Conservation (phyloP, 371 early-diverging fungal species). For the Mortierella sp. region DNA sequence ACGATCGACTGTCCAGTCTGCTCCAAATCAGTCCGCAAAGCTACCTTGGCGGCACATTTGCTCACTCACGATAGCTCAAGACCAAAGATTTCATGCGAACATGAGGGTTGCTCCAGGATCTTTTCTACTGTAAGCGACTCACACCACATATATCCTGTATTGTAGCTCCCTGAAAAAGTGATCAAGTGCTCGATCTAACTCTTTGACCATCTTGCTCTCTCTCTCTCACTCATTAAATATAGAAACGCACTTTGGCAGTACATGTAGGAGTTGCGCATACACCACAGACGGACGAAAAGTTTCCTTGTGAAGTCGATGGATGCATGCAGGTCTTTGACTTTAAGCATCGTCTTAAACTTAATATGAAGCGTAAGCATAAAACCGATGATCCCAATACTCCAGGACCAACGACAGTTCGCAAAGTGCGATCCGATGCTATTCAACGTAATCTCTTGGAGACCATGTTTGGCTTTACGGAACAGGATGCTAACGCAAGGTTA, state of each 20-base stretch:
- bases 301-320: slow-evolving; percentile 57
- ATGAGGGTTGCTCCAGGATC: slow-evolving; percentile 36
- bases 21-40: slow-evolving; percentile 56
- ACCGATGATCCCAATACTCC: not conserved
- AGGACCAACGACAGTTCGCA: slow-evolving; percentile 7
- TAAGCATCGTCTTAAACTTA: slow-evolving; percentile 64
- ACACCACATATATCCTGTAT: not conserved
- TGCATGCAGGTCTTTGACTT: slow-evolving; percentile 65
- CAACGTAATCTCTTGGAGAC: slow-evolving; percentile 12
- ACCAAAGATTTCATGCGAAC: slow-evolving; percentile 18
- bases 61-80: slow-evolving; percentile 33
- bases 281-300: slow-evolving; percentile 25
- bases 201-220: not conserved
- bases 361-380: slow-evolving; percentile 53
- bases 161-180: not conserved
- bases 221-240: too few relatives aligned
- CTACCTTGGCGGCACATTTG: slow-evolving; percentile 25
- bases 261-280: slow-evolving; percentile 61
- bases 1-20: slow-evolving; percentile 62
- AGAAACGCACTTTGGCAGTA: slow-evolving; percentile 36
- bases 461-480: slow-evolving; percentile 27
- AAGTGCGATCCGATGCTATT: slow-evolving; percentile 24
- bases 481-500: slow-evolving; percentile 7
- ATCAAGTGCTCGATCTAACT: not conserved
- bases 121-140: slow-evolving; percentile 43